Conservation (phyloP, 768 basidiomycete species). For the Pleurotus salmoneostramineus region DNA sequence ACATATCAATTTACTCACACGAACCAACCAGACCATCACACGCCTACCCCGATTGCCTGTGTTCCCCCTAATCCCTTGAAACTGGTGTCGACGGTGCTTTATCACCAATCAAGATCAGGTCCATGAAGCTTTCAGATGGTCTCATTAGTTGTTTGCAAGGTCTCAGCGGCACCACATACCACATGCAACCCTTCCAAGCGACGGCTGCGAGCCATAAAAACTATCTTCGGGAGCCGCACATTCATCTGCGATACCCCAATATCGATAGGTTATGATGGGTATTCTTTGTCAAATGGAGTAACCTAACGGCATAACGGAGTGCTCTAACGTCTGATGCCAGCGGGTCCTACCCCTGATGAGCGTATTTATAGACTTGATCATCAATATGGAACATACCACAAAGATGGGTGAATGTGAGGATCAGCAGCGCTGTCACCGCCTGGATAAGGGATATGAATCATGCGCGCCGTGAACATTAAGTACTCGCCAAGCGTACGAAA, state of each 20-base stretch:
- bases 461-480: no score
- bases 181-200: neutral
- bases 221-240: neutral
- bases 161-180: neutral
- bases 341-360: neutral
- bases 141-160: neutral
- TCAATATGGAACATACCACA: neutral
- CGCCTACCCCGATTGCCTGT: neutral
- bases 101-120: neutral
- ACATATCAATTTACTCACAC: neutral
- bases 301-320: neutral
- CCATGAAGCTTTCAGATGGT: neutral
- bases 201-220: neutral
- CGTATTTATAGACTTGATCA: neutral
- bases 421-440: neutral
- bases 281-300: slow-evolving; percentile 4
- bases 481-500: no score
- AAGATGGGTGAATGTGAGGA: neutral
- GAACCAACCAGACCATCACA: neutral
- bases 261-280: neutral
- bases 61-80: neutral
- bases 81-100: neutral
- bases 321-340: neutral
- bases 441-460: no score
- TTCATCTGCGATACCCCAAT: neutral